phyloP scores from a whole-genome alignment of 208 protist genomes.

The Crithidia expoeki region DNA sequence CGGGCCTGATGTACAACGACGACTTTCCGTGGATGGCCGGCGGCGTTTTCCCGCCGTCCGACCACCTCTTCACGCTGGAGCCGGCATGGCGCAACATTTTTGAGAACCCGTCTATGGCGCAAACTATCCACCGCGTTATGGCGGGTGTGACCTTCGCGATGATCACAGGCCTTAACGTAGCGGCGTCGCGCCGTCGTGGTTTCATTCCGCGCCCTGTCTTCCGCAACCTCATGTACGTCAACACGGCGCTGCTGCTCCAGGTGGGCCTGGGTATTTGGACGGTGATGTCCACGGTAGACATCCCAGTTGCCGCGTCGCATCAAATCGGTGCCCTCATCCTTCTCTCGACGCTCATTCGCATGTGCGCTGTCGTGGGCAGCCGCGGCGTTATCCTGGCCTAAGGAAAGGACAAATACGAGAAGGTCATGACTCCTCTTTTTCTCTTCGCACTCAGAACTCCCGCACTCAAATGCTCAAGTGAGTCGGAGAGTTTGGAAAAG shows the following conservation, averaged over 20 bases:
- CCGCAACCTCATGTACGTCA: slow-evolving; percentile 63
- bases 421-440: background rate
- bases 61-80: slow-evolving; percentile 70
- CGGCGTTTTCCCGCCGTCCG: slow-evolving; percentile 70
- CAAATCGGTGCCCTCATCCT: slow-evolving; percentile 87
- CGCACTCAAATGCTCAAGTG: too few relatives aligned
- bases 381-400: slow-evolving; percentile 58
- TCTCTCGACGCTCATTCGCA: slow-evolving; percentile 74
- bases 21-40: slow-evolving; percentile 90
- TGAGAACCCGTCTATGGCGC: slow-evolving; percentile 82
- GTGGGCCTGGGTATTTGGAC: slow-evolving; percentile 93
- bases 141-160: slow-evolving; percentile 52
- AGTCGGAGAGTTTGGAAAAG: too few relatives aligned
- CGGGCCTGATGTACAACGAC: slow-evolving; percentile 91
- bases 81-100: slow-evolving; percentile 84
- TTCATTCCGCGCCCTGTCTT: slow-evolving; percentile 48
- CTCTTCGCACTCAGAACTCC: background rate
- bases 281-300: slow-evolving; percentile 91
- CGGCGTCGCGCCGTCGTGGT: slow-evolving; percentile 38
- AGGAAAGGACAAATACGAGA: background rate
- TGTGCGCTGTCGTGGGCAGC: slow-evolving; percentile 75
- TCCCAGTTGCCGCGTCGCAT: slow-evolving; percentile 87
- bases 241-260: slow-evolving; percentile 73
- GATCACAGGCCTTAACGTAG: slow-evolving; percentile 63
- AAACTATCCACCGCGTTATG: slow-evolving; percentile 80